Evolutionary conservation across 73 alveolate genomes (phyloP).

Genomic region (Effrenium voratum): DNA sequence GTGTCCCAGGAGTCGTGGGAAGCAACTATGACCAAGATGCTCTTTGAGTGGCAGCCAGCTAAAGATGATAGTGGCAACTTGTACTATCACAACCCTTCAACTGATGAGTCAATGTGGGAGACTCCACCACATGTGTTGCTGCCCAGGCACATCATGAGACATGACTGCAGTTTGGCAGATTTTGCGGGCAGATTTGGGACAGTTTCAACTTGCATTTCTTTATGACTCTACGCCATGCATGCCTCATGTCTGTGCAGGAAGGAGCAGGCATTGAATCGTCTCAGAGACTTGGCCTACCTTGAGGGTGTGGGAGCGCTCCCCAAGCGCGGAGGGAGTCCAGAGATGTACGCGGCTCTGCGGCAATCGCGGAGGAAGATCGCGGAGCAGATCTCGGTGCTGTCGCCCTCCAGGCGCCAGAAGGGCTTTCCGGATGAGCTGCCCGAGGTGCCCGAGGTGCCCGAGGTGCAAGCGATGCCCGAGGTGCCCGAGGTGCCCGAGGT

Average conservation of each 20-base stretch:
- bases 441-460: no score
- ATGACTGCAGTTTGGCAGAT: neutral
- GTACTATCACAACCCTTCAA: conserved; percentile 33
- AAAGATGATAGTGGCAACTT: conserved; percentile 40
- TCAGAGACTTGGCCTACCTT: conserved; percentile 58
- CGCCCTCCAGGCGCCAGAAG: conserved; percentile 4
- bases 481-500: no score
- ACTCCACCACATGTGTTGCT: conserved; percentile 69
- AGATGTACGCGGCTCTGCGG: conserved; percentile 47
- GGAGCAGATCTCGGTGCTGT: conserved; percentile 68
- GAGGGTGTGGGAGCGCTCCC: conserved; percentile 27
- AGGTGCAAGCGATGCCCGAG: no score
- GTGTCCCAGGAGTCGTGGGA: conserved; percentile 87
- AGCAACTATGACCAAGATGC: conserved; percentile 58
- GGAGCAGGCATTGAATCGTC: conserved; percentile 78
- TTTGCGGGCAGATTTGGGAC: neutral
- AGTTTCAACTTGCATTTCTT: neutral
- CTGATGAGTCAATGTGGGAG: conserved; percentile 77
- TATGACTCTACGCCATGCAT: neutral
- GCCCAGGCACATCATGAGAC: conserved; percentile 58
- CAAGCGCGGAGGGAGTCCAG: conserved; percentile 8
- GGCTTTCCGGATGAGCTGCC: no score
- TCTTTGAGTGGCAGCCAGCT: conserved; percentile 62
- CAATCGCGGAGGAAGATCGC: conserved; percentile 58
- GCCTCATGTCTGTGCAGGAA: conserved; percentile 39